These are phyloP conservation scores for Fusarium sterilihyphosum DNA, from an alignment of 2,329 filamentous ascomycete species.

Conservation along the genomic window DNA sequence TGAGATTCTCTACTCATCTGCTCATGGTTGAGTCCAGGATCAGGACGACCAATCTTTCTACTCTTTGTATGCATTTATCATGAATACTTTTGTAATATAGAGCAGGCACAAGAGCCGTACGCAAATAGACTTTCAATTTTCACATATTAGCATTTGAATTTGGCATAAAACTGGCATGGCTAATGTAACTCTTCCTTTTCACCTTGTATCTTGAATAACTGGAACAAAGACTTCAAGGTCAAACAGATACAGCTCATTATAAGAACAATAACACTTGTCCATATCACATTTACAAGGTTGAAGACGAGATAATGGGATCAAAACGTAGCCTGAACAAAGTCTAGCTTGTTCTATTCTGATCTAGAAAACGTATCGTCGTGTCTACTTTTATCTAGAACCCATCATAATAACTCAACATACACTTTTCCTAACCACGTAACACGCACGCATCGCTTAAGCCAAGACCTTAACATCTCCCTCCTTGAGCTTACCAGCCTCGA, in stretches of 20 bases:
- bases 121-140: background rate
- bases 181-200: background rate
- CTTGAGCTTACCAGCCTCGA: slow-evolving; percentile 86
- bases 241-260: background rate
- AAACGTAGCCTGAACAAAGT: slow-evolving; percentile 2
- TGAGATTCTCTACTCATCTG: background rate
- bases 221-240: background rate
- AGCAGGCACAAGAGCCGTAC: background rate
- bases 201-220: background rate
- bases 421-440: background rate
- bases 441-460: slow-evolving; percentile 43
- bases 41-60: background rate
- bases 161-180: background rate
- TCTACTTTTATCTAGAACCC: slow-evolving; percentile 37
- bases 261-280: background rate
- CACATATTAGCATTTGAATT: background rate
- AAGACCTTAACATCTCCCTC: slow-evolving; percentile 80
- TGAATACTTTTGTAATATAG: background rate
- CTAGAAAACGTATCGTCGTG: slow-evolving; percentile 27
- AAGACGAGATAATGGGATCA: background rate
- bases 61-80: background rate
- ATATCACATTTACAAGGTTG: background rate
- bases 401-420: slow-evolving; percentile 23
- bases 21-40: background rate
- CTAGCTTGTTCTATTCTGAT: slow-evolving; percentile 28